phyloP scores from a whole-genome alignment of 2,329 filamentous ascomycete species.

The Hymenoscyphus fraxineus region DNA sequence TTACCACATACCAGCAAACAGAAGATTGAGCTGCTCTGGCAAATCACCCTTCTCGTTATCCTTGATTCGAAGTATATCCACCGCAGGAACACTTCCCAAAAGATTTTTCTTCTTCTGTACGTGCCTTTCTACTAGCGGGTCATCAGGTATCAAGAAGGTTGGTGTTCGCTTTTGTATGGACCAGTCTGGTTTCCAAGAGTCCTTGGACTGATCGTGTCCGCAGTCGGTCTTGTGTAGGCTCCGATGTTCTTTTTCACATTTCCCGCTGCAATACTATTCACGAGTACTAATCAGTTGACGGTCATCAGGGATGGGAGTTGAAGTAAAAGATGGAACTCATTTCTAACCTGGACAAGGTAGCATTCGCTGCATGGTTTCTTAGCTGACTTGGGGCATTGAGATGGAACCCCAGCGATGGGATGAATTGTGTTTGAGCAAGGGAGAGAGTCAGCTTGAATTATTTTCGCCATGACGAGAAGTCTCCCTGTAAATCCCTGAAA shows the following conservation, averaged over 20 bases:
- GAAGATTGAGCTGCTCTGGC: background rate
- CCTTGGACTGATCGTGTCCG: constrained; percentile 13
- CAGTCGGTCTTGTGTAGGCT: constrained; percentile 17
- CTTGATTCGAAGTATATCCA: constrained; percentile 38
- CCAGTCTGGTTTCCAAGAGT: constrained; percentile 17
- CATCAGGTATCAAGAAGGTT: constrained; percentile 6
- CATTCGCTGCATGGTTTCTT: background rate
- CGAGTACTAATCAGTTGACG: background rate
- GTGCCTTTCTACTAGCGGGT: constrained; percentile 2
- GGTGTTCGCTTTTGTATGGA: constrained; percentile 11
- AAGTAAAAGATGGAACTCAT: background rate
- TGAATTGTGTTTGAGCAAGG: background rate
- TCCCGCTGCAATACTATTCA: constrained; percentile 16
- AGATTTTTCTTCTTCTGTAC: constrained; percentile 32
- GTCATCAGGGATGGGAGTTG: background rate
- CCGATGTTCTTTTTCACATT: constrained; percentile 15
- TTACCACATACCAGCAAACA: background rate
- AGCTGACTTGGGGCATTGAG: background rate
- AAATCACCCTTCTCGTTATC: constrained; percentile 28
- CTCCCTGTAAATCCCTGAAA: background rate
- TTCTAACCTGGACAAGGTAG: background rate
- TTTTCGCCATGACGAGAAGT: background rate
- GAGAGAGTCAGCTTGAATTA: background rate
- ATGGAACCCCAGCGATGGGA: background rate
- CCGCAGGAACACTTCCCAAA: constrained; percentile 42